Evolutionary conservation across 75 land plant genomes (phyloP).

Genomic region (Larix kaempferi): DNA sequence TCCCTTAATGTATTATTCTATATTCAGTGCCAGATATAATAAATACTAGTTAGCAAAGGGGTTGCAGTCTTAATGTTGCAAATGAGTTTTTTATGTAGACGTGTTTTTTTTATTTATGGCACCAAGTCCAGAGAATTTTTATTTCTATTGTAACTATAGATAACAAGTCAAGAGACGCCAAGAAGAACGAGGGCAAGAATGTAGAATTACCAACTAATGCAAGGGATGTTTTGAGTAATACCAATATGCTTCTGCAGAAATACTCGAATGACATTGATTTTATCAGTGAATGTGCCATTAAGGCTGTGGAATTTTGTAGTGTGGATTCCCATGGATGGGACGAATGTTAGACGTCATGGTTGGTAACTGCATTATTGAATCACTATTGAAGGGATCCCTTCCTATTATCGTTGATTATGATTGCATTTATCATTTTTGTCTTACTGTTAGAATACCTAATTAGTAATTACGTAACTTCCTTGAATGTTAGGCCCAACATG

Average conservation of each 20-base stretch:
- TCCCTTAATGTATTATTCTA: background rate
- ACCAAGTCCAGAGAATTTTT: background rate
- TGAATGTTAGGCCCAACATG: conserved; percentile 3
- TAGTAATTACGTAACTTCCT: background rate
- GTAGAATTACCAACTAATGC: background rate
- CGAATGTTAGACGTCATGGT: conserved; percentile 4
- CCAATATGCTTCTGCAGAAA: background rate
- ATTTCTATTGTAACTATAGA: background rate
- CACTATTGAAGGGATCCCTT: background rate
- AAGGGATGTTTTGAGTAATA: background rate
- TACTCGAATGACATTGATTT: conserved; percentile 7
- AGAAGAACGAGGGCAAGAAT: background rate
- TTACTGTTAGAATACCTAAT: background rate
- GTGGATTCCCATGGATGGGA: conserved; percentile 6
- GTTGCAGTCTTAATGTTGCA: background rate
- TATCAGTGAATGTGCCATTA: background rate
- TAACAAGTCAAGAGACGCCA: background rate
- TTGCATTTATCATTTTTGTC: background rate
- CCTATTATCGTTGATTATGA: background rate
- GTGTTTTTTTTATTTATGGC: background rate
- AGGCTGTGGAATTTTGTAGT: background rate
- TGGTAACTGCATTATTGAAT: conserved; percentile 1
- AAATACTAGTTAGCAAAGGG: background rate
- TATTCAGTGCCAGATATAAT: background rate
- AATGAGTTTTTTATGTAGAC: background rate